Evolutionary conservation across 2,329 filamentous ascomycete species (phyloP), one percentile per base, ranked within the genome.

Genomic region (Arachnomyces sp.): DNA sequence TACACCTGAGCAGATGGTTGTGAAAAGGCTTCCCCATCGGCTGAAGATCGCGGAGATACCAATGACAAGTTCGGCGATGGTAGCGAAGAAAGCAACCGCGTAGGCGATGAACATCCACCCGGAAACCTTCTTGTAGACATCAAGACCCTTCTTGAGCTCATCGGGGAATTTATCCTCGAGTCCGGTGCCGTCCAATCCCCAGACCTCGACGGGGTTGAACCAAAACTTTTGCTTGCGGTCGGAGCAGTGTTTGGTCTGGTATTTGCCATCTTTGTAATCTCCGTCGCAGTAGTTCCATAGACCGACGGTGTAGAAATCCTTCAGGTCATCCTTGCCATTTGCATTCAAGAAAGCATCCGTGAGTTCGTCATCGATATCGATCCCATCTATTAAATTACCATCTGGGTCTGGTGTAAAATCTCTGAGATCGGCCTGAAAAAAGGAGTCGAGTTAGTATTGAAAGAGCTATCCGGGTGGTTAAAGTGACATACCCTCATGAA

Each of bases 281-380:
- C 75, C 78, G 42, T 71, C 69, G 75, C 92, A 96, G 75, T 88
- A 95, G 59, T 84, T 84, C 84, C 86, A 94, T 29, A 96, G 73
- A 57, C 77, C 78, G 57, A 96, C 73, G 45, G 84, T 76, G 75
- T 95, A 96, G 55, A 80, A 73, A 58, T 90, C 79, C 54, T 74
- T 77, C 44, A 95, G 74, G 40, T 75, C 86, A 71, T 32, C 61
- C 48, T 12, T 57, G 44, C 28, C 42, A 44, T 68, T 51, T 7
- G 66, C 57, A 5, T 60, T 47, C 28, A 60, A 37, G 14, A 71
- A 53, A 17, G 61, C 57, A 9, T 56, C 46, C 15, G 21, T 25
- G 5, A 72, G 59, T 3, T 68, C 53, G 41, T 59, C 55, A 45
- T 65, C 57, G 38, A 59, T 52, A 28, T 25, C 21, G 59, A 53